Evolutionary conservation across 495 filamentous ascomycete species (phyloP).

Genomic region (Aspergillus conjunctus): DNA sequence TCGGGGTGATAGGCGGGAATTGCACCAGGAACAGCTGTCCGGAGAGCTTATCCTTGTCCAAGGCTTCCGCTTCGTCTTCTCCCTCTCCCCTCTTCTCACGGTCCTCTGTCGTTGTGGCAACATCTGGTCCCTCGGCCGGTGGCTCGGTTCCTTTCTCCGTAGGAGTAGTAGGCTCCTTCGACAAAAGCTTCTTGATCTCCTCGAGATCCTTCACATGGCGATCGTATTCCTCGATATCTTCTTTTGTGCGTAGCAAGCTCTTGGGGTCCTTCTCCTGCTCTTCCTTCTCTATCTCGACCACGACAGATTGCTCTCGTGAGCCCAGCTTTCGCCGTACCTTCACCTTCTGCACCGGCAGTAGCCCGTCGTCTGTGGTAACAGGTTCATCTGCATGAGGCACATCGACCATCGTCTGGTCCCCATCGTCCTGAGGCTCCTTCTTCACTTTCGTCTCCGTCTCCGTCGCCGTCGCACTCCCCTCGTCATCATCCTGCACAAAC

Average conservation of each 20-base stretch:
- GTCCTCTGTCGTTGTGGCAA: constrained; percentile 18
- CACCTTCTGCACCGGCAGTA: constrained; percentile 42
- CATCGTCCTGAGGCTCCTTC: constrained; percentile 47
- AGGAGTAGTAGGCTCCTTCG: constrained; percentile 28
- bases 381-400: constrained; percentile 31
- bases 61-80: constrained; percentile 33
- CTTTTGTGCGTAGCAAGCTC: constrained; percentile 45
- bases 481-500: constrained; percentile 32
- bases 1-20: constrained; percentile 57
- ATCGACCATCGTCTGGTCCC: constrained; percentile 43
- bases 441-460: constrained; percentile 39
- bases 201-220: constrained; percentile 45
- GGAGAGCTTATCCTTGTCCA: constrained; percentile 33
- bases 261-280: constrained; percentile 33
- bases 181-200: constrained; percentile 38
- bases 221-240: constrained; percentile 52
- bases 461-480: constrained; percentile 24
- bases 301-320: constrained; percentile 24
- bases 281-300: constrained; percentile 16
- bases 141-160: constrained; percentile 16
- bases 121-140: constrained; percentile 19
- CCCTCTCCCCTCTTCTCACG: constrained; percentile 21
- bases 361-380: constrained; percentile 36
- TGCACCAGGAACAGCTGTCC: constrained; percentile 57
- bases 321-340: constrained; percentile 43